Percentiles rank a stretch among this genome's conserved stretches.
phyloP scores from a whole-genome alignment of 2,329 filamentous ascomycete species.

The Leptoxyphium fumago region DNA sequence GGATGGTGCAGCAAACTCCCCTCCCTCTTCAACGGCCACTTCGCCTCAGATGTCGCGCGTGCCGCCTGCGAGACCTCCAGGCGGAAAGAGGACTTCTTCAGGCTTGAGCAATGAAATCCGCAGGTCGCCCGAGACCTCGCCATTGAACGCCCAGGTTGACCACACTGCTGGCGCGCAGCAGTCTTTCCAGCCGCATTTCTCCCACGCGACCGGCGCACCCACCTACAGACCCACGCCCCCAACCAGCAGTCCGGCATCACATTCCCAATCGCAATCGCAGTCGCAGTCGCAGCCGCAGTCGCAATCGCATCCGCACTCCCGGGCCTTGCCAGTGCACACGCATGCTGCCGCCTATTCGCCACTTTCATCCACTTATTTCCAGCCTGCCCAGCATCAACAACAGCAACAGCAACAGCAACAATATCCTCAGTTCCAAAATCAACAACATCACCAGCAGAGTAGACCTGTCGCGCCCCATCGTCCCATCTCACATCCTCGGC shows the following conservation, averaged over 20 bases:
- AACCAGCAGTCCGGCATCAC: too few species aligned
- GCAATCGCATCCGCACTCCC: constrained; percentile 1
- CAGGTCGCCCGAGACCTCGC: constrained; percentile 19
- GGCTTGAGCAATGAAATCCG: constrained; percentile 28
- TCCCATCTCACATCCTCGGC: neutral
- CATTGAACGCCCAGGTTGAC: constrained; percentile 1
- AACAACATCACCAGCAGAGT: constrained; percentile 2
- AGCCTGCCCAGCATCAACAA: neutral
- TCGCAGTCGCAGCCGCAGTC: constrained; percentile 5
- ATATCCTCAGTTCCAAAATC: constrained; percentile 2
- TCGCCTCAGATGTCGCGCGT: neutral
- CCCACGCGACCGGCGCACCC: too few species aligned
- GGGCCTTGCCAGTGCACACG: too few species aligned
- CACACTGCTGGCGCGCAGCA: too few species aligned
- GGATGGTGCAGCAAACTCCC: neutral
- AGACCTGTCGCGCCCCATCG: neutral
- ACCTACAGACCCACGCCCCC: too few species aligned
- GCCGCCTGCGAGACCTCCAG: constrained; percentile 10
- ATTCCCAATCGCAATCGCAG: constrained; percentile 3
- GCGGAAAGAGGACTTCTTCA: constrained; percentile 23
- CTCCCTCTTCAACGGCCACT: neutral
- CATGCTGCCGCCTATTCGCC: too few species aligned
- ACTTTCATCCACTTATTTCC: neutral
- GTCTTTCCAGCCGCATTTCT: too few species aligned
- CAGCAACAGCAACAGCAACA: neutral